Conservation (phyloP, 306 rosid genomes). For the Citrullus amarus region DNA sequence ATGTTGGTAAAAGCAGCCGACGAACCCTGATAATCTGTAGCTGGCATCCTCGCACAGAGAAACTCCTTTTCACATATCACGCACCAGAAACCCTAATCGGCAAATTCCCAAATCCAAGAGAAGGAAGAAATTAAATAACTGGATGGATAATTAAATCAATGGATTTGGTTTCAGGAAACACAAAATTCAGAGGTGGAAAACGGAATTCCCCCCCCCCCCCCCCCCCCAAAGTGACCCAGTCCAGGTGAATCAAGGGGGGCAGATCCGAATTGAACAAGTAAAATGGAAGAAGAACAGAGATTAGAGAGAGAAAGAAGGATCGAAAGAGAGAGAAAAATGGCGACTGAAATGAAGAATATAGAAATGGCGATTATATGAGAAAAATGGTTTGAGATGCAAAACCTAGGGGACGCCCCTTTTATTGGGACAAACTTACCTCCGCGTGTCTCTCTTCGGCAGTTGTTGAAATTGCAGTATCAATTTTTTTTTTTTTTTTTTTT, state of each 20-base stretch:
- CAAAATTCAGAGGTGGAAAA: neutral
- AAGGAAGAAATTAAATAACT: neutral
- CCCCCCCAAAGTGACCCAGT: neutral
- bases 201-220: neutral
- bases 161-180: neutral
- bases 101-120: neutral
- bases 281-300: neutral
- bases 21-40: conserved; percentile 50
- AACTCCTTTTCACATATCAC: neutral
- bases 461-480: neutral
- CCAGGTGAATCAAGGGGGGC: neutral
- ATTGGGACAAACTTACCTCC: conserved; percentile 3
- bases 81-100: conserved; percentile 2
- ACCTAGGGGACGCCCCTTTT: conserved; percentile 10
- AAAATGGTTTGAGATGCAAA: neutral
- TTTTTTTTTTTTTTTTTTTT: too few relatives aligned
- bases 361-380: neutral
- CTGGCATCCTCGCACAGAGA: conserved; percentile 45
- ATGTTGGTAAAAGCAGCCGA: conserved; percentile 23
- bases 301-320: neutral
- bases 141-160: neutral
- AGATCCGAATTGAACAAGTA: neutral
- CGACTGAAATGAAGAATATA: neutral
- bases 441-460: neutral
- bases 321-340: neutral